phyloP scores from a whole-genome alignment of 257 asterid genomes.

The Solanum dulcamara region DNA sequence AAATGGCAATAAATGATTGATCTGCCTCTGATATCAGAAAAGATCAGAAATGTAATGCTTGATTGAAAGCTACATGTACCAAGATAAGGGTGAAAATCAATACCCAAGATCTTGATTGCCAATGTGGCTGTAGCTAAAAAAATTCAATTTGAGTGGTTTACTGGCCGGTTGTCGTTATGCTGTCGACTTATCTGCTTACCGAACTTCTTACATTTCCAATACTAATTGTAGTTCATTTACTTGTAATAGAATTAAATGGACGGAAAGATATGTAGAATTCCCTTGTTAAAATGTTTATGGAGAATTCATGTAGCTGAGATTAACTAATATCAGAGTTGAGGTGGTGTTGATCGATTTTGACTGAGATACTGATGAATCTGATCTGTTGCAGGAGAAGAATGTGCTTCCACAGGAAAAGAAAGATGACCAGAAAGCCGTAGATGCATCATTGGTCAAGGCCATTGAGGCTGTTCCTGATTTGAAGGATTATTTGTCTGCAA shows the following conservation, averaged over 20 bases:
- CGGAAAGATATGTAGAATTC: background rate
- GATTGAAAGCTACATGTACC: constrained; percentile 34
- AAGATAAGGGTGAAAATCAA: constrained; percentile 18
- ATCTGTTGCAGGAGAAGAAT: constrained; percentile 3
- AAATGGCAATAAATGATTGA: background rate
- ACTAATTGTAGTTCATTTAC: background rate
- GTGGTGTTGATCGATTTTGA: background rate
- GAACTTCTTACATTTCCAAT: background rate
- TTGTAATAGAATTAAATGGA: background rate
- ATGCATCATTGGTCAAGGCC: constrained; percentile 6
- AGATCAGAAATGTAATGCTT: background rate
- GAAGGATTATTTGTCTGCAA: constrained; percentile 2
- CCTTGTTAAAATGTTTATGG: background rate
- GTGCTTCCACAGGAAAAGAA: constrained; percentile 11
- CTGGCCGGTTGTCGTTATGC: constrained; percentile 50
- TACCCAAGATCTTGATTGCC: constrained; percentile 42
- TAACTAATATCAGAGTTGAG: background rate
- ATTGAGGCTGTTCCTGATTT: constrained; percentile 11
- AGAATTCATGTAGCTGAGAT: background rate
- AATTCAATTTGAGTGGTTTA: constrained; percentile 19
- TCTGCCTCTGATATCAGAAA: background rate
- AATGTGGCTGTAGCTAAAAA: constrained; percentile 36
- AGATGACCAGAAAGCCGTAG: constrained; percentile 7
- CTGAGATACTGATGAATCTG: background rate
- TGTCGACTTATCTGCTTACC: constrained; percentile 30